These are phyloP conservation scores for Phialophora chinensis DNA, from an alignment of 2,329 filamentous ascomycete species.

Conservation along the genomic window DNA sequence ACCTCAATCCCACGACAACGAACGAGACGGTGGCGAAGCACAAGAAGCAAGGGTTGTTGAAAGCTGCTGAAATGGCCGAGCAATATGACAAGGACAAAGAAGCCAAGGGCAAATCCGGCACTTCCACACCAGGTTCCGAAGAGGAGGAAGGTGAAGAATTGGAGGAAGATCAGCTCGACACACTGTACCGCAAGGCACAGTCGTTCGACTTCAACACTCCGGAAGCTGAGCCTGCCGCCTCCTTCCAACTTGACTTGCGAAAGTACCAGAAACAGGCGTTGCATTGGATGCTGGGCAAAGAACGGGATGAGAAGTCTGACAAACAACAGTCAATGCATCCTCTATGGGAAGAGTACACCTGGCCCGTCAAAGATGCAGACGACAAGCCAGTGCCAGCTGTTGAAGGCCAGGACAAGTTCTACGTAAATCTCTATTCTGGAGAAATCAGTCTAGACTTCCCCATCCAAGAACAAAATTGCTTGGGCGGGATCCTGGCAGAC, in stretches of 20 bases:
- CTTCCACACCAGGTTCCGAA: conserved; percentile 65
- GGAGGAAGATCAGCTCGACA: conserved; percentile 93
- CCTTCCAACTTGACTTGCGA: conserved; percentile 81
- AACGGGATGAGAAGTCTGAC: conserved; percentile 75
- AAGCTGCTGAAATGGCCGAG: conserved; percentile 87
- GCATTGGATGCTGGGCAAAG: conserved; percentile 95
- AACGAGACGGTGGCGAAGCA: conserved; percentile 77
- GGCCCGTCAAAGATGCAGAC: conserved; percentile 86
- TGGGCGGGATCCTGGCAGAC: conserved; percentile 91
- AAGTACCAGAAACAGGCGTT: conserved; percentile 96
- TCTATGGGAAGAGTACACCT: conserved; percentile 93
- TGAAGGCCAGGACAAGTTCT: conserved; percentile 74
- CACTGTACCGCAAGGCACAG: conserved; percentile 92
- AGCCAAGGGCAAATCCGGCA: conserved; percentile 50
- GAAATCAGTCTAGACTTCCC: conserved; percentile 92
- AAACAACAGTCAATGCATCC: conserved; percentile 89
- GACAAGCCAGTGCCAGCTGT: conserved; percentile 74
- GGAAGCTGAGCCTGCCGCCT: conserved; percentile 79
- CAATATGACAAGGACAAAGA: conserved; percentile 67
- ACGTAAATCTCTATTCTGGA: conserved; percentile 96
- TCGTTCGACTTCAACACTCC: conserved; percentile 95
- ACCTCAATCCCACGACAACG: conserved; percentile 74
- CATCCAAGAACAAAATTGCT: conserved; percentile 88
- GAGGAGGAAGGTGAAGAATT: conserved; percentile 87
- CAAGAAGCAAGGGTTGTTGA: conserved; percentile 80